Base-by-base conservation (phyloP, 179 eudicot species). In the Gypsophila paniculata region DNA sequence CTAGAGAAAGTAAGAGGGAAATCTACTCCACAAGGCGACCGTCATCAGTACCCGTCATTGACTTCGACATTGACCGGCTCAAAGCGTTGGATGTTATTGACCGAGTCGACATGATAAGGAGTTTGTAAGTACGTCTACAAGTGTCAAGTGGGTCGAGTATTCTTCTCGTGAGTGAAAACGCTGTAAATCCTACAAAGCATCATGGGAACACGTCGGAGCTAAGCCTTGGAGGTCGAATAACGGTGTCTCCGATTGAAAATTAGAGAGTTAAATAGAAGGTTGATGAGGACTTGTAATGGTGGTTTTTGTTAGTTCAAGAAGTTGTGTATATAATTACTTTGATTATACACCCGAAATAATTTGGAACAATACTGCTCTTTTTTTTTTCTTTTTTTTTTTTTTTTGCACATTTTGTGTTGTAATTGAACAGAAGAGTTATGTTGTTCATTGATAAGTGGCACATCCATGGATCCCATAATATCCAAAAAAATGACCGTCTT, bases 81-180 rank as follows among this genome's bases (percentile, higher is more conserved):
- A 94, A 90, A 75, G 97, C 99, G 0, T 71, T 94, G 85, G 99
- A 94, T 76, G 95, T 88, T 39, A 94, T 94, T 4, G 99, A 94
- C 68, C 84, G 99, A 17, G 97, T 94, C 29, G 99, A 91, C 73
- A 82, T 85, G 0, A 22, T 82, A 14, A 71, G 81, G 70, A 77
- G 61, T 51, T 70, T 72, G 75, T 76, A 57, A 70, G 58, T n/a
- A 23, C 23, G 15, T 17, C 38, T 5, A 38, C 55, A 9, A 29
- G n/a, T 3, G 42, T 36, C 42, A 2, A 14, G n/a, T 36, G 42
- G n/a, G 32, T 57, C 38, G 13, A 36, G 22, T 25, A 70, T 55
- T 12, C n/a, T 34, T 49, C 74, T 44, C 8, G 2, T 36, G 62
- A 18, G 44, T 60, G 48, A 60, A 75, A 34, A 61, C 22, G 73